phyloP scores from a whole-genome alignment of 225 moss, liverwort and hornwort genomes.

The Marchantia polymorpha region DNA sequence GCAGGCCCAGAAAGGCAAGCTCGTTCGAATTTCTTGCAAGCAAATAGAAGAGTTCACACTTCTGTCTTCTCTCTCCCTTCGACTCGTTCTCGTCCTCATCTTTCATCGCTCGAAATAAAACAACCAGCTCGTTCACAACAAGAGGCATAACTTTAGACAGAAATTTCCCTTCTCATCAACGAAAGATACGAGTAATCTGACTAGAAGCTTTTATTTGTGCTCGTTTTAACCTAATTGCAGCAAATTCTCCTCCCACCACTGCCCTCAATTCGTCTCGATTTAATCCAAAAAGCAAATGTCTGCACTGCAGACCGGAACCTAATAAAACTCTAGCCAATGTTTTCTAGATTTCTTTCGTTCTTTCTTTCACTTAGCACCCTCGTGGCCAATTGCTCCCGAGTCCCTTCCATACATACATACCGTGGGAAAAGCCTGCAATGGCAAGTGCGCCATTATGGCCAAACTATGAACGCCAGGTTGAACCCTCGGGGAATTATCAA shows the following conservation, averaged over 20 bases:
- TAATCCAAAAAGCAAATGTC: too few relatives aligned
- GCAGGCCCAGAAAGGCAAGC: slow-evolving; percentile 3
- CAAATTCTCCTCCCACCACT: slow-evolving; percentile 8
- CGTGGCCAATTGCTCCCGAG: too few relatives aligned
- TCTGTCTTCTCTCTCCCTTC: too few relatives aligned
- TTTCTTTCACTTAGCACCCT: too few relatives aligned
- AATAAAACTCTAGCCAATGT: too few relatives aligned
- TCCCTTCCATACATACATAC: too few relatives aligned
- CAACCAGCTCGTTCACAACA: slow-evolving; percentile 42
- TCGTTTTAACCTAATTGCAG: slow-evolving; percentile 23
- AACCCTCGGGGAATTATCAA: slow-evolving; percentile 16
- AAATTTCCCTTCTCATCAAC: slow-evolving; percentile 29
- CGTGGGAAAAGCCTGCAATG: slow-evolving; percentile 74
- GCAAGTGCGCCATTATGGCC: slow-evolving; percentile 67
- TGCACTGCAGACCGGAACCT: too few relatives aligned
- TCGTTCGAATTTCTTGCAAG: slow-evolving; percentile 18
- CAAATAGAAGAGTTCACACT: slow-evolving; percentile 42
- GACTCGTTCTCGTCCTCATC: too few relatives aligned
- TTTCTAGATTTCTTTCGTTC: too few relatives aligned
- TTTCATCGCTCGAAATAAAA: slow-evolving; percentile 30
- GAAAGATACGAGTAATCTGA: slow-evolving; percentile 19
- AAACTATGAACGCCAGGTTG: slow-evolving; percentile 29
- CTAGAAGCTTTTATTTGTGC: slow-evolving; percentile 30
- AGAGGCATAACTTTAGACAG: slow-evolving; percentile 31
- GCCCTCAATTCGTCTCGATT: slow-evolving; percentile 36